Evolutionary conservation across 2,329 filamentous ascomycete species (phyloP), one percentile per base, ranked within the genome.

Genomic region (Sporothrix globosa): DNA sequence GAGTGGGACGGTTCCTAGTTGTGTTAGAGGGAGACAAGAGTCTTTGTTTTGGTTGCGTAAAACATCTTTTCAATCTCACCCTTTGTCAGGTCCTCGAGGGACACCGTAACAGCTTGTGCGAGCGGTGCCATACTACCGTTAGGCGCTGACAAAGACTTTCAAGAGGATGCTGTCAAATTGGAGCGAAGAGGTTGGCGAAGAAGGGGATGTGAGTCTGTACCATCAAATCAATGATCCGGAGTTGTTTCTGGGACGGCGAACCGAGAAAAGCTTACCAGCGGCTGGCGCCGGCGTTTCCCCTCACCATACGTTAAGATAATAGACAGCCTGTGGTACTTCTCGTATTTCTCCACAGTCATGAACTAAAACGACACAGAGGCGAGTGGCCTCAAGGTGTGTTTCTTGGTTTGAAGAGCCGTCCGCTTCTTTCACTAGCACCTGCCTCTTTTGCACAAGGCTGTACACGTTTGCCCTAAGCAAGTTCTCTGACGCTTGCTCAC

Each of bases 1-100:
- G 68, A 92, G 90, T 0, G 90, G 84, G 60, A 95, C 84, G 70
- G 85, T 86, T 24, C 88, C 91, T 92, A n/a, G 14, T 17, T 11
- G 34, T 44, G 11, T 39, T n/a, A 53, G 27, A 17, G 30, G 13
- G 34, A 41, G n/a, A 17, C 24, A 4, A 7, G 34, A 24, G 27
- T 34, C 34, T 34, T 34, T 34, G 34, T 34, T 11, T 21, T 52
- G 24, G 54, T 19, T 14, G 41, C 14, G 10, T 9, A 14, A 14
- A 21, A 21, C 13, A 13, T 27, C 27, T 27, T 7, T 27, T 27
- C 19, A n/a, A 13, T 2, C 69, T 41, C 39, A 72, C 74, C 73
- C 41, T 73, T 71, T 48, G 72, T 48, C 9, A 75, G 52, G 54
- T 75, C 74, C 41, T 46, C 71, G 14, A 75, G 70, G 34, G 74